A percentile compares a stretch with the other conserved stretches of the same genome.
Conservation (phyloP, 306 rosid genomes). For the Lotus japonicus region DNA sequence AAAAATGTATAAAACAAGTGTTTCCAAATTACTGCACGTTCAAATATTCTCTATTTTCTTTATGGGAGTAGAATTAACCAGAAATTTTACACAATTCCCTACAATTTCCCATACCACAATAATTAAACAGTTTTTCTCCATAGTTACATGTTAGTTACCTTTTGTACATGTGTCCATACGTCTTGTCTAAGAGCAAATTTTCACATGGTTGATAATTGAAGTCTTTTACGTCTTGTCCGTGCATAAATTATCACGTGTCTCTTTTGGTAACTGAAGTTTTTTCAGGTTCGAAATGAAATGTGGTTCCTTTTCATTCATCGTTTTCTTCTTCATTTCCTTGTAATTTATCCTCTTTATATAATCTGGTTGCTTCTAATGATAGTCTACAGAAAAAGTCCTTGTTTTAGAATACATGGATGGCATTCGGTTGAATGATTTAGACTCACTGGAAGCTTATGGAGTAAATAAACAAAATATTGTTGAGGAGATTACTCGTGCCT, state of each 20-base stretch:
- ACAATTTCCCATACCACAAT: background rate
- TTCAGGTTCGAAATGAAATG: background rate
- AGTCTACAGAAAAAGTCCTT: constrained; percentile 88
- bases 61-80: background rate
- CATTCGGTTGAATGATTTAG: constrained; percentile 83
- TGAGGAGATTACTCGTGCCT: constrained; percentile 98
- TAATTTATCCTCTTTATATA: constrained; percentile 16
- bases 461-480: constrained; percentile 77
- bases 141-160: background rate
- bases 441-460: constrained; percentile 63
- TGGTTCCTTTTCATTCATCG: background rate
- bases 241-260: background rate
- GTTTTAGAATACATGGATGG: constrained; percentile 97
- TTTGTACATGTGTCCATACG: background rate
- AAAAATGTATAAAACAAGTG: constrained; percentile 10
- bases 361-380: constrained; percentile 33
- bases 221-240: constrained; percentile 2
- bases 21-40: background rate
- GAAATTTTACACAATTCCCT: constrained; percentile 2
- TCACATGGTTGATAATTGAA: background rate
- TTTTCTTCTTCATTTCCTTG: background rate
- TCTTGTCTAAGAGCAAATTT: background rate
- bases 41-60: background rate
- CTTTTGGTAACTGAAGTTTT: background rate
- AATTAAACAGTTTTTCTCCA: background rate